Evolutionary conservation across 1,284 basidiomycete genomes (phyloP), one percentile per base, ranked within the genome.

Genomic region (Ustilago crameri): DNA sequence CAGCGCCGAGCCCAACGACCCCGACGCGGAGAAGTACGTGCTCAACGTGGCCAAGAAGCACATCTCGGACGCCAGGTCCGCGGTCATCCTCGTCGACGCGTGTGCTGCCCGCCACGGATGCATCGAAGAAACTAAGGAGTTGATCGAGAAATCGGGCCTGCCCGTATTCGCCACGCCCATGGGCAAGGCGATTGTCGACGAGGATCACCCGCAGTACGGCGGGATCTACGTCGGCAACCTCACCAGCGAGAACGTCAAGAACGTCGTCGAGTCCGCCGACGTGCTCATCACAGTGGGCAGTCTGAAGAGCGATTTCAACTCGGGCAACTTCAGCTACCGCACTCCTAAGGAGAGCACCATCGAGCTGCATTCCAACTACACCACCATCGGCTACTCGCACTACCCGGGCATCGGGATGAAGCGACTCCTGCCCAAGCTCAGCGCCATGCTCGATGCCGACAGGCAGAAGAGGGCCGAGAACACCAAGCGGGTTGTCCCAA

Each of bases 251-350:
- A 86, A 85, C 17, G 87, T 95, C 73, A 90, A 89, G 82, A 87
- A 91, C 52, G 89, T 88, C 63, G 90, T 96, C 34, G 93, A 97
- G 84, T 85, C 83, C 2, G 90, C 93, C 10, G 93, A 93, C 78
- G 87, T 97, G 50, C 90, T 95, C 59, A 85, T 98, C 30, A 91
- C 90, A 37, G 86, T 96, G 62, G 95, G 95, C 20, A 85, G 87
- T 0, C 85, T 96, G 48, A 90, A 90, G 84, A 90, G 88, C 61
- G 95, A 98, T 83, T 96, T 95, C 87, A 97, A 98, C 82, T 91
- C 91, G 17, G 93, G 91, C 44, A 90, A 90, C 84, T 93, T 78
- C 48, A 50, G 46, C 51, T 69, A 58, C 50, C 49, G 59, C 18
- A 76, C 30, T 37, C 54, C 61, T 30, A 56, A 51, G 72, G 42